Base-by-base conservation (phyloP, 2,329 filamentous ascomycete species). In the Exophiala aquamarina region DNA sequence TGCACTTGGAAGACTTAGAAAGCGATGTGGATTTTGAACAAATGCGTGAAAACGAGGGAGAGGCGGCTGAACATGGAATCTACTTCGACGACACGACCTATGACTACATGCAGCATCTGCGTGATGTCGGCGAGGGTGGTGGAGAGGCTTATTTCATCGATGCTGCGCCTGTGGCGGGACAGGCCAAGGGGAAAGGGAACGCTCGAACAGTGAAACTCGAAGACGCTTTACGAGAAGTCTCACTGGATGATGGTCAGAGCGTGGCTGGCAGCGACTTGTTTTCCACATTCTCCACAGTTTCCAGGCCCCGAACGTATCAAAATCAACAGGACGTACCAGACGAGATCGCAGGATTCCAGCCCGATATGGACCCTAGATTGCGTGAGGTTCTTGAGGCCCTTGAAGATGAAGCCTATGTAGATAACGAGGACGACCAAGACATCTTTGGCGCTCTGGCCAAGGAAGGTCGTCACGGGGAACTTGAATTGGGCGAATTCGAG, bases 71-170 rank as follows among this genome's bases (percentile, higher is more conserved):
- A 66, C 83, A 96, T 69, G 93, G 93, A 55, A 82, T 98, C 56
- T 98, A 87, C 75, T 98, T 79, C 68, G 94, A 98, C 69, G 93
- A 98, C 70, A 86, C 88, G 56, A 81, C 89, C 63, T 98, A 98
- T 70, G 93, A 98, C 70, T 98, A 98, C 72, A 98, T 98, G 93
- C 93, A 98, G 69, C 93, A 98, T 70, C 75, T 98, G 77, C 86
- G 90, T 45, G 93, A 97, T 60, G 73, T 98, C n/a, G 84, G 84
- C 47, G 69, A 74, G 34, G 89, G 69, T 5, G 70, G 67, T 4
- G 87, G 87, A 21, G 85, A 90, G 45, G 82, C 86, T 21, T 83
- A 91, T 38, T 97, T 95, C 63, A 79, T 98, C 31, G 90, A 96
- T 53, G 80, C 80, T 2, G 66, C 71, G 17, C 57, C 60, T 59